These are phyloP conservation scores for Mortierella sp. DNA, from an alignment of 371 early-diverging fungal genomes.

Conservation along the genomic window DNA sequence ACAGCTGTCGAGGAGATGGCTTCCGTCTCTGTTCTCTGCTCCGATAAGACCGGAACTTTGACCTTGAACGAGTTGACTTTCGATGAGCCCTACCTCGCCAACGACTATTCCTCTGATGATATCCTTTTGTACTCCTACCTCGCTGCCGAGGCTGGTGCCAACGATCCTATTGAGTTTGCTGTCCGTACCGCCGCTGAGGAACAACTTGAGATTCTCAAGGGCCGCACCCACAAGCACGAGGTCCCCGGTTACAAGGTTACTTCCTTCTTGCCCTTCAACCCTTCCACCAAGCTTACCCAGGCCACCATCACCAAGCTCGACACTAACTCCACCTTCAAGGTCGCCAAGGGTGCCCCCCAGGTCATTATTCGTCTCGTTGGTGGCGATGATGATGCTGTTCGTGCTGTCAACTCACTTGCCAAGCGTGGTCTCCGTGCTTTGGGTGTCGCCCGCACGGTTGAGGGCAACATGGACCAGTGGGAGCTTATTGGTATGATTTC, in stretches of 20 bases:
- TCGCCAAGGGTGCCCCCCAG: constrained; percentile 96
- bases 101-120: constrained; percentile 80
- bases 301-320: constrained; percentile 82
- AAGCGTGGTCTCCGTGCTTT: constrained; percentile 90
- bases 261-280: constrained; percentile 93
- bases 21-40: constrained; percentile 93
- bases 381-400: constrained; percentile 81
- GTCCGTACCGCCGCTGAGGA: constrained; percentile 85
- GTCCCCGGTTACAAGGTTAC: constrained; percentile 90
- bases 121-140: constrained; percentile 89
- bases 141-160: constrained; percentile 91
- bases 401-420: constrained; percentile 86
- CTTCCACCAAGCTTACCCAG: constrained; percentile 90
- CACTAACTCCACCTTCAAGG: constrained; percentile 79
- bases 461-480: constrained; percentile 76
- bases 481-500: constrained; percentile 81
- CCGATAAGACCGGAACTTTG: constrained; percentile 98
- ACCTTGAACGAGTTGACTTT: constrained; percentile 94
- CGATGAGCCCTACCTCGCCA: constrained; percentile 87
- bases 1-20: constrained; percentile 97
- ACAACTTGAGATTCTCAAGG: constrained; percentile 76
- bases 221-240: constrained; percentile 68
- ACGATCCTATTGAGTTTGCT: constrained; percentile 93
- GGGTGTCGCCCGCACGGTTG: constrained; percentile 88
- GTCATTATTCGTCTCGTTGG: constrained; percentile 88